Evolutionary conservation across 768 basidiomycete species (phyloP).

Genomic region (Trametes cinnabarina): DNA sequence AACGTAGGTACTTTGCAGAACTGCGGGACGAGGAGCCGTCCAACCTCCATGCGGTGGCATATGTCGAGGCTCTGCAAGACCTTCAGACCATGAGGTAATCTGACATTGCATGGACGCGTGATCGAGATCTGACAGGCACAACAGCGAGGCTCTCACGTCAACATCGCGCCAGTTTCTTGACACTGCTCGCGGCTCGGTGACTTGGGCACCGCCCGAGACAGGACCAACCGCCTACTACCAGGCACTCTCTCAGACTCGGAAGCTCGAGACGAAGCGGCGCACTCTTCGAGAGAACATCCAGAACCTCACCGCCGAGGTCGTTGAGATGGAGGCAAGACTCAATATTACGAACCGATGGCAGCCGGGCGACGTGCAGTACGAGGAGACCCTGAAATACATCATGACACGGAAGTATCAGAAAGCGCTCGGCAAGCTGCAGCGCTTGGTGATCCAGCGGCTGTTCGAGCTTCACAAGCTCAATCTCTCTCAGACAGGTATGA

Average conservation of each 20-base stretch:
- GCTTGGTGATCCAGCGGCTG: conserved; percentile 35
- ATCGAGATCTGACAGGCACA: neutral
- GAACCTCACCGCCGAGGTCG: conserved; percentile 13
- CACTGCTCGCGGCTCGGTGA: too few relatives aligned
- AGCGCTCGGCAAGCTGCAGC: conserved; percentile 34
- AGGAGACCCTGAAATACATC: conserved; percentile 15
- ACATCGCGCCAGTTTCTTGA: too few relatives aligned
- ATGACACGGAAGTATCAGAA: conserved; percentile 24
- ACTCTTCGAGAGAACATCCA: conserved; percentile 21
- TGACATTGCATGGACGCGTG: neutral
- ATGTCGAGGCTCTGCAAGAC: conserved; percentile 33
- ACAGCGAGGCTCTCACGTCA: too few relatives aligned
- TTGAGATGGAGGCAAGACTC: conserved; percentile 13
- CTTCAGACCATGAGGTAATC: conserved; percentile 14
- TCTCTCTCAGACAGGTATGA: conserved; percentile 34
- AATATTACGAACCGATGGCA: conserved; percentile 30
- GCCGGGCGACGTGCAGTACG: conserved; percentile 26
- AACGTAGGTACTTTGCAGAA: conserved; percentile 26
- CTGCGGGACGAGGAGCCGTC: conserved; percentile 28
- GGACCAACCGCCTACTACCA: neutral
- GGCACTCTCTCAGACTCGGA: conserved; percentile 21
- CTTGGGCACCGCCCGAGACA: neutral
- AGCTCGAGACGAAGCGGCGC: conserved; percentile 26
- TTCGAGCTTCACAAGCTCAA: conserved; percentile 42
- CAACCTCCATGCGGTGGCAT: conserved; percentile 31